A percentile compares a stretch with the other conserved stretches of the same genome.
These are phyloP conservation scores for Rhizophora mangle DNA, from an alignment of 345 rosid species.

Conservation along the genomic window DNA sequence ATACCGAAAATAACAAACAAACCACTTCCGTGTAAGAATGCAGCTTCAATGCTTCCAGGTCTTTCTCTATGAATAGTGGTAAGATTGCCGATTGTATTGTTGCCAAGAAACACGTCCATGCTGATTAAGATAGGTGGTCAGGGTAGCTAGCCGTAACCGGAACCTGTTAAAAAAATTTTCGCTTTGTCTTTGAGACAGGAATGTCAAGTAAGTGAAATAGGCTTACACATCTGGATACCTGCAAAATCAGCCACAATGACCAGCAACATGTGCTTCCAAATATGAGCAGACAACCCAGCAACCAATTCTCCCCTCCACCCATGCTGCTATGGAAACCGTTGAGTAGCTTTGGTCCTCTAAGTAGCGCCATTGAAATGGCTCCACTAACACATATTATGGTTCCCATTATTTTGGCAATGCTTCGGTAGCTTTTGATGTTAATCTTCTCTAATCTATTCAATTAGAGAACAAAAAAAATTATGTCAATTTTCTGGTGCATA, in stretches of 20 bases:
- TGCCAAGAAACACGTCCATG: conserved; percentile 75
- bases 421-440: conserved; percentile 43
- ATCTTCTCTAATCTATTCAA: conserved; percentile 59
- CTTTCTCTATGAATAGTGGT: conserved; percentile 44
- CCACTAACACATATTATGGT: conserved; percentile 58
- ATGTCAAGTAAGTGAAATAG: neutral
- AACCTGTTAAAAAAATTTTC: conserved; percentile 36
- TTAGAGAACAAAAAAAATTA: conserved; percentile 3
- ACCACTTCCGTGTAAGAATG: conserved; percentile 45
- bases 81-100: conserved; percentile 52
- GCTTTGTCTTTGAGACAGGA: neutral
- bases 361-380: conserved; percentile 61
- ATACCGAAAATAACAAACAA: conserved; percentile 44
- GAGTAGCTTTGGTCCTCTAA: conserved; percentile 67
- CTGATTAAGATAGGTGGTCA: conserved; percentile 54
- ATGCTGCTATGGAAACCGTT: conserved; percentile 34
- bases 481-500: no score
- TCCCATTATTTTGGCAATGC: conserved; percentile 61
- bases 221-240: conserved; percentile 37
- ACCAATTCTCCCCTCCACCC: conserved; percentile 36
- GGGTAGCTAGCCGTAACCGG: conserved; percentile 51
- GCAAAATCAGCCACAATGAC: conserved; percentile 71
- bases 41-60: conserved; percentile 47
- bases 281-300: conserved; percentile 57
- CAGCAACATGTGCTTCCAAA: conserved; percentile 61